Evolutionary conservation across 345 rosid species (phyloP).

Genomic region (Eucalyptus decipiens): DNA sequence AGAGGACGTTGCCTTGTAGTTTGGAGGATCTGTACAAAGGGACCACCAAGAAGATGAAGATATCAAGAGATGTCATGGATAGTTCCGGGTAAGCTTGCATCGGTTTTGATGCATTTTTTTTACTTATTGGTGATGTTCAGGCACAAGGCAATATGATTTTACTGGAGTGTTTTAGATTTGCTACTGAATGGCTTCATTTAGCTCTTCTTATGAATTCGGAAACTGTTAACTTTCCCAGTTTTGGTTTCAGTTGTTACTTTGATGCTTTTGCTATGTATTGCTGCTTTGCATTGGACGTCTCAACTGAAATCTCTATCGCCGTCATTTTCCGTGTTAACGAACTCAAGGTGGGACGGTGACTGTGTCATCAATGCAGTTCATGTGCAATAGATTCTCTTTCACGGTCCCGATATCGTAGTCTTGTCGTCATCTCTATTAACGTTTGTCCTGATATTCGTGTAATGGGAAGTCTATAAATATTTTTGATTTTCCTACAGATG

Average conservation of each 20-base stretch:
- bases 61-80: conserved; percentile 69
- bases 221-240: not conserved
- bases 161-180: not conserved
- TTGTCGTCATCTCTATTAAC: not conserved
- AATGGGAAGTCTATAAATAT: not conserved
- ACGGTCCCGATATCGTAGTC: not conserved
- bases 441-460: not conserved
- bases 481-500: not conserved
- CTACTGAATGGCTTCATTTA: not conserved
- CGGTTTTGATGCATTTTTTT: not conserved
- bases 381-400: not conserved
- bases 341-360: not conserved
- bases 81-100: conserved; percentile 37
- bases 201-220: not conserved
- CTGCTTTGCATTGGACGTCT: not conserved
- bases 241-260: not conserved
- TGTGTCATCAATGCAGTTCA: not conserved
- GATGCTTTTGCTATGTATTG: not conserved
- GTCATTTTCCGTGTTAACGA: not conserved
- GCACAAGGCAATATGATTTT: not conserved
- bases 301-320: not conserved
- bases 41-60: conserved; percentile 84
- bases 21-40: conserved; percentile 89
- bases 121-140: not conserved
- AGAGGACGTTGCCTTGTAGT: conserved; percentile 70